Evolutionary conservation across 179 eudicot species (phyloP).

Genomic region (Beta lomatogona): DNA sequence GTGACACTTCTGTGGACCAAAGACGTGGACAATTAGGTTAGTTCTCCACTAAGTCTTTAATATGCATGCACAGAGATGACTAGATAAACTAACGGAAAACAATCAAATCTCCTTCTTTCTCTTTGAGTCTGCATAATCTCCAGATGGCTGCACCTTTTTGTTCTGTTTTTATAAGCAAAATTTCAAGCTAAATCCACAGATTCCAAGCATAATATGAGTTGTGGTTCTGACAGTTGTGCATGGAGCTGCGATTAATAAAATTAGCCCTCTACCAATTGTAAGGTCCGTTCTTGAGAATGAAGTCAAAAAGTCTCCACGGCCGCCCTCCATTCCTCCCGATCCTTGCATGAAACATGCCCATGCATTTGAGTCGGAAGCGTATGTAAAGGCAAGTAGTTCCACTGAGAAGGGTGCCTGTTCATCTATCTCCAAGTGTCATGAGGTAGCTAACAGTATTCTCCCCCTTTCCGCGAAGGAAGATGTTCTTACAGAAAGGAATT

Average conservation of each 20-base stretch:
- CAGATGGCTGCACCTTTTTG: no score
- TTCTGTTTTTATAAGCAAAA: no score
- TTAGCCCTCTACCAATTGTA: neutral
- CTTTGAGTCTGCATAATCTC: no score
- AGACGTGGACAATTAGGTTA: constrained; percentile 27
- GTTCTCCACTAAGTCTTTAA: neutral
- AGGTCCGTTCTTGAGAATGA: constrained; percentile 1
- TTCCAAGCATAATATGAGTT: neutral
- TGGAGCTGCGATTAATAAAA: constrained; percentile 7
- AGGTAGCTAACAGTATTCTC: constrained; percentile 26
- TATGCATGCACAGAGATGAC: neutral
- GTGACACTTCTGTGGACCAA: constrained; percentile 32
- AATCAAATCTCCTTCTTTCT: neutral
- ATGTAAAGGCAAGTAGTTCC: constrained; percentile 33
- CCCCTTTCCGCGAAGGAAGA: constrained; percentile 13
- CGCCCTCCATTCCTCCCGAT: neutral
- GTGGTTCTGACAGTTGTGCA: constrained; percentile 9
- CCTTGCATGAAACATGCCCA: constrained; percentile 5
- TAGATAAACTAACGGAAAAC: neutral
- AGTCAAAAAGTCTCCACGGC: neutral
- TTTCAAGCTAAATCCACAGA: no score
- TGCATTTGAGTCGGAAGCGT: constrained; percentile 22
- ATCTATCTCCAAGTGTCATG: constrained; percentile 28
- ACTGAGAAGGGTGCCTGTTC: constrained; percentile 39
- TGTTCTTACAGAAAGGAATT: constrained; percentile 40